Evolutionary conservation across 208 protist genomes (phyloP), one percentile per base, ranked within the genome.

Genomic region (Leishmania aethiopica): DNA sequence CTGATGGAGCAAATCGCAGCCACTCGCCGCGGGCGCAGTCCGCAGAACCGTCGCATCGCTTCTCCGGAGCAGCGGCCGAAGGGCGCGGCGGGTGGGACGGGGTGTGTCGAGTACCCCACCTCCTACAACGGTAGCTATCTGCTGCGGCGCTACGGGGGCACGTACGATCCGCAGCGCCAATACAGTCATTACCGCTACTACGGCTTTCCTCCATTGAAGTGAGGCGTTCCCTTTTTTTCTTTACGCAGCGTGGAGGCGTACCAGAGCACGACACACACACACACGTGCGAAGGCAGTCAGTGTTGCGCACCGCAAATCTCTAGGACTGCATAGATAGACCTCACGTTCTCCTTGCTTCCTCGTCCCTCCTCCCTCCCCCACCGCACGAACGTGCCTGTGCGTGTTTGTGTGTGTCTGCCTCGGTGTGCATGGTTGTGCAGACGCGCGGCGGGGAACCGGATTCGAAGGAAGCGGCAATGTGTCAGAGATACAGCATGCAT

Each of bases 181-280:
- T 97, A 95, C 86, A 80, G 81, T 72, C 81, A 94, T 69, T 97
- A 95, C 75, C 91, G 91, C 32, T 86, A 92, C 79, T 75, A 94
- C 87, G 93, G 88, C 28, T 73, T 92, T 37, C 75, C 83, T 83
- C 81, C 66, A 40, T 75, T 70, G 49, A 86, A 92, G 77, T 85
- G 73, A 77, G 28, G 71, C 28, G 15, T 35, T 51, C n/a, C 0
- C 0, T 22, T 40, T 15, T 6, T 45, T 49, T 49, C 45, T 11
- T 49, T 49, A 49, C 45, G 37, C 67, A n/a, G 22, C 40, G 42
- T 8, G 67, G 67, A 35, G 42, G 17, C 45, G 45, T 17, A 51
- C 42, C 17, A 35, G 40, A 51, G 70, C 70, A 55, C 4, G 55
- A 1, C 3, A 3, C 51, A 13, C 51, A 17, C 37, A 42, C 40